Percentiles rank a stretch among this genome's conserved stretches.
Evolutionary conservation across 2,329 filamentous ascomycete species (phyloP).

Genomic region (Calonectria hongkongensis): DNA sequence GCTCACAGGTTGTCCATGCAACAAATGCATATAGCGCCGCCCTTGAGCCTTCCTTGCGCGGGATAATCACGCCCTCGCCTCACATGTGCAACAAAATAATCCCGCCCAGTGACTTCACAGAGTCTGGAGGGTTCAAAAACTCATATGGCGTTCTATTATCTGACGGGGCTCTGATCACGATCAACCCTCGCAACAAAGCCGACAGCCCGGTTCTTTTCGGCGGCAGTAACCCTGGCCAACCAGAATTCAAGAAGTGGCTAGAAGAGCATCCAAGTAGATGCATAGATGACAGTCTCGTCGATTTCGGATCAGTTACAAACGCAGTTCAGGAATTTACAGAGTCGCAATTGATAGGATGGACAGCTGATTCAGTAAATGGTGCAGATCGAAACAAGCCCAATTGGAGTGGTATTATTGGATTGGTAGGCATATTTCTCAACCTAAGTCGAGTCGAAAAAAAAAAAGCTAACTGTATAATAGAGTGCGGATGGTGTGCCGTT

Average conservation of each 20-base stretch:
- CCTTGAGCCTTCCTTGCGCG: conserved; percentile 36
- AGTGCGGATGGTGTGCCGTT: conserved; percentile 41
- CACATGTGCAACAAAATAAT: conserved; percentile 40
- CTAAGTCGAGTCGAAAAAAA: no score
- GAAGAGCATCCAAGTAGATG: conserved; percentile 25
- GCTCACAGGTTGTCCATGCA: conserved; percentile 37
- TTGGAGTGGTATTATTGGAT: conserved; percentile 40
- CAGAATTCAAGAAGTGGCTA: conserved; percentile 32
- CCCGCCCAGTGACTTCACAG: conserved; percentile 10
- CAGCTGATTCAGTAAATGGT: neutral
- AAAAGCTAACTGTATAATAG: conserved; percentile 3
- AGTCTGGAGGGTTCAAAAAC: conserved; percentile 27
- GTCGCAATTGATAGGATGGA: conserved; percentile 34
- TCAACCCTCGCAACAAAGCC: conserved; percentile 28
- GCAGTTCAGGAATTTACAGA: conserved; percentile 38
- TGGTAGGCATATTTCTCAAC: conserved; percentile 4
- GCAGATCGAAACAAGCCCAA: conserved; percentile 13
- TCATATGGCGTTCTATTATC: conserved; percentile 40
- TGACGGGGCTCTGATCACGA: conserved; percentile 27
- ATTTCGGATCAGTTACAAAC: conserved; percentile 33
- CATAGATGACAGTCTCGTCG: conserved; percentile 30
- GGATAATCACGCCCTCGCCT: conserved; percentile 36
- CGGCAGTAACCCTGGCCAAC: conserved; percentile 38
- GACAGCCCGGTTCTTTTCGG: conserved; percentile 38
- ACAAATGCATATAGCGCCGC: conserved; percentile 43